phyloP scores from a whole-genome alignment of 106 monocot genomes.

The Acorus calamus region DNA sequence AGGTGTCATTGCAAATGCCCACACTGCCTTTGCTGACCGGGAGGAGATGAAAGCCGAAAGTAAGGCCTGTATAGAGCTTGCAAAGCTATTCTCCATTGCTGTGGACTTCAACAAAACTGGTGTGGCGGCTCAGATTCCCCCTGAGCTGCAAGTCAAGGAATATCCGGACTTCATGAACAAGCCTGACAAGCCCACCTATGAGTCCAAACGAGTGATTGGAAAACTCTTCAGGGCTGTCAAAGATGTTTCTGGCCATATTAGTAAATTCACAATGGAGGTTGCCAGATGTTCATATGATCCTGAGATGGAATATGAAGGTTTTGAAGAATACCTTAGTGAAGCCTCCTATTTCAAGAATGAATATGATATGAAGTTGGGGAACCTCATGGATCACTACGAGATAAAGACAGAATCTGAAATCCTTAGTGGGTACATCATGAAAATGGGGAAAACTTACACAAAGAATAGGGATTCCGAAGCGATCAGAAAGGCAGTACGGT shows the following conservation, averaged over 20 bases:
- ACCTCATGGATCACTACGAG: slow-evolving; percentile 70
- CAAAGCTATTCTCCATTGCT: slow-evolving; percentile 67
- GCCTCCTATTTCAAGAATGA: slow-evolving; percentile 47
- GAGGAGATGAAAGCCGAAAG: slow-evolving; percentile 39
- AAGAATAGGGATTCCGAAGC: slow-evolving; percentile 65
- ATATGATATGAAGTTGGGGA: slow-evolving; percentile 79
- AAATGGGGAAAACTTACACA: slow-evolving; percentile 37
- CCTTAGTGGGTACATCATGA: slow-evolving; percentile 39
- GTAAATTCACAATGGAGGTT: slow-evolving; percentile 43
- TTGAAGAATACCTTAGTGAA: slow-evolving; percentile 33
- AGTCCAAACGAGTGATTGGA: slow-evolving; percentile 67
- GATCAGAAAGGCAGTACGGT: slow-evolving; percentile 36
- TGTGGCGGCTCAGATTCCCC: slow-evolving; percentile 61
- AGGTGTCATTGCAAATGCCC: slow-evolving; percentile 84
- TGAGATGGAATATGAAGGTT: slow-evolving; percentile 74
- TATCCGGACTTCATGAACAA: slow-evolving; percentile 97
- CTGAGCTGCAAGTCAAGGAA: slow-evolving; percentile 36
- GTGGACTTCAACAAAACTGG: slow-evolving; percentile 96
- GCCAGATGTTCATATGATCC: slow-evolving; percentile 39
- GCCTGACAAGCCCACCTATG: slow-evolving; percentile 42
- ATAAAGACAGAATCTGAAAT: slow-evolving; percentile 79
- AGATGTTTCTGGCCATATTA: slow-evolving; percentile 19
- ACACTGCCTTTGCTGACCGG: slow-evolving; percentile 81
- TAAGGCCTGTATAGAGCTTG: slow-evolving; percentile 39
- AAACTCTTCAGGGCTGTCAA: slow-evolving; percentile 72